These are phyloP conservation scores for Geranium rotundifolium DNA, from an alignment of 345 rosid genomes.

Conservation along the genomic window DNA sequence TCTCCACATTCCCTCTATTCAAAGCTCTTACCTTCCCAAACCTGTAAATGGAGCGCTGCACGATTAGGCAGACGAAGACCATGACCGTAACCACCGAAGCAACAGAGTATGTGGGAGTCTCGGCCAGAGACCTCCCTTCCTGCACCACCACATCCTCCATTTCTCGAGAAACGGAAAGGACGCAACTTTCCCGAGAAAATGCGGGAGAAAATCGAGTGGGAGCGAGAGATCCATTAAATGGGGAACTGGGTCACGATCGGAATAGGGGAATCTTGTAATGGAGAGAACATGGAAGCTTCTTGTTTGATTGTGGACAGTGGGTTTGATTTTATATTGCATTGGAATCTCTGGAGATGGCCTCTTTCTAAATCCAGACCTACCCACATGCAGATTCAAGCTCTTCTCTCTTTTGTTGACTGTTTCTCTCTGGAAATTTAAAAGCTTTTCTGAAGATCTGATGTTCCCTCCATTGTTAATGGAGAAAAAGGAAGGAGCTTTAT, in stretches of 20 bases:
- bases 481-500: too few species aligned
- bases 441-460: too few species aligned
- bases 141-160: constrained; percentile 26
- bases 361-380: constrained; percentile 9
- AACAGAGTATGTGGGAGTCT: constrained; percentile 88
- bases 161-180: constrained; percentile 4
- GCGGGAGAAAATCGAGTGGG: not conserved
- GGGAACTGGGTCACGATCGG: not conserved
- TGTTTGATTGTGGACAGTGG: not conserved
- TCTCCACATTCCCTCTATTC: not conserved
- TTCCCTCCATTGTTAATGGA: too few species aligned
- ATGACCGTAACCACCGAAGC: constrained; percentile 72
- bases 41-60: constrained; percentile 75
- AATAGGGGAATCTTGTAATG: not conserved
- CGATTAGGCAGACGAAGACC: constrained; percentile 57
- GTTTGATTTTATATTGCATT: not conserved
- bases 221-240: not conserved
- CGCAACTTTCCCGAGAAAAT: not conserved
- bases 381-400: constrained; percentile 7
- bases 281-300: not conserved
- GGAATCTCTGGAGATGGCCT: not conserved
- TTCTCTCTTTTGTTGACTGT: not conserved
- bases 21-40: constrained; percentile 53
- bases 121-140: constrained; percentile 72
- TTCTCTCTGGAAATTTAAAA: not conserved